Evolutionary conservation across 2,329 filamentous ascomycete genomes (phyloP), one percentile per base, ranked within the genome.

Genomic region (Alternaria metachromatica): DNA sequence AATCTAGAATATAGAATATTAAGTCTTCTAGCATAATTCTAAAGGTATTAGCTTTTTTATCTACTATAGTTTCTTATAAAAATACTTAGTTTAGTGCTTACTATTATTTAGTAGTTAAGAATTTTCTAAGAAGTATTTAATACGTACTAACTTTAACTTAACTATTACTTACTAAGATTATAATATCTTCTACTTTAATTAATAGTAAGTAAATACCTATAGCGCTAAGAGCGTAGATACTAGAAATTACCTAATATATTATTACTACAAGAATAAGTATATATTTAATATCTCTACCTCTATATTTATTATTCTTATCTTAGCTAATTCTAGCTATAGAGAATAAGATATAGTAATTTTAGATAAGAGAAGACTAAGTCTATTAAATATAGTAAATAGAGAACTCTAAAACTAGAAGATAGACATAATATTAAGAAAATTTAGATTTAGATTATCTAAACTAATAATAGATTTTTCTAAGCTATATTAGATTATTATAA

Each of bases 371-470:
- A 66, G 23, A 3, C 60, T 26, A 11, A 55, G 60, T 33, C 46
- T 50, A 20, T 68, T 26, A 26, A 58, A 63, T 15, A 60, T 33
- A 5, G 53, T 65, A 15, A 66, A 69, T 26, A 67, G 13, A 8
- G 58, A 69, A 56, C 20, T 50, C 3, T 62, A 4, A 51, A 58
- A 60, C 21, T n/a, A 6, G 21, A 70, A 70, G 6, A 65, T 55
- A 54, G 46, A 48, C 7, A 66, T 2, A 5, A 70, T 65, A 49
- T 70, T 68, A 6, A 70, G 63, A 45, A 70, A 20, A 59, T 70
- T 65, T 7, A 26, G 46, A 23, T 67, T 49, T 1, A 12, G 59
- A 18, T 59, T 54, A 11, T 43, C 57, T 37, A 68, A 15, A 6
- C 62, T 25, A 61, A 62, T 7, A 26, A 68, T 33, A 1, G 53